Base-by-base conservation (phyloP, 352 stramenopile genomes). In the Globisporangium polare region DNA sequence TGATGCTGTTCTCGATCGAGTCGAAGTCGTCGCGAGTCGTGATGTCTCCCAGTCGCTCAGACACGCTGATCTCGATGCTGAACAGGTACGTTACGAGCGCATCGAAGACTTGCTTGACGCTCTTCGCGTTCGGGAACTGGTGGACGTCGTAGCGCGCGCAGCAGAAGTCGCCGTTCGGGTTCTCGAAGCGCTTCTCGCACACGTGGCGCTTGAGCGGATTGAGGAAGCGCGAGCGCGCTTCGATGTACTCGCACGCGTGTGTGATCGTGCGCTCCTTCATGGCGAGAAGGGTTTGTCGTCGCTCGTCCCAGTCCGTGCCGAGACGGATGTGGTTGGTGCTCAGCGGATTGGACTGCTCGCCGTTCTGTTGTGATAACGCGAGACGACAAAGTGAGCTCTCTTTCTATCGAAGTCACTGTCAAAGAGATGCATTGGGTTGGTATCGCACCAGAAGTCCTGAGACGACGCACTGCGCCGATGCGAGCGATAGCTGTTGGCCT, bases 111-210 rank as follows among this genome's bases (percentile, higher is more conserved):
- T 47, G 41, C 17, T 47, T 47, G 41, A 47, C 41, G 18, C 41
- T 47, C 20, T n/a, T 24, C 6, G 18, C 41, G 18, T 47, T 47
- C 2, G 18, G 13, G 18, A 47, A 47, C n/a, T 67, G 74, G 1
- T 62, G 71, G 51, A 73, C 62, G 45, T 82, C 65, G 58, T 82
- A 85, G 26, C 73, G 71, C 18, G 77, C 62, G 10, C 64, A 75
- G 60, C 75, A 83, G 24, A 71, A 80, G 45, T 85, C 72, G 15
- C 74, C 75, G 8, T 31, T 37, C 13, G 75, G 68, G 20, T 68
- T 77, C 52, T 81, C 62, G 50, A 82, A 88, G 31, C 76, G 73
- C 22, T 75, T 73, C 49, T 62, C 73, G n/a, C 73, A 65, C 0
- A 57, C 52, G 57, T 79, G 78, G 5, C 72, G 67, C 9, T 69